Evolutionary conservation across 352 stramenopile species (phyloP), one percentile per base, ranked within the genome.

Genomic region (Halophytophthora polymorphica): DNA sequence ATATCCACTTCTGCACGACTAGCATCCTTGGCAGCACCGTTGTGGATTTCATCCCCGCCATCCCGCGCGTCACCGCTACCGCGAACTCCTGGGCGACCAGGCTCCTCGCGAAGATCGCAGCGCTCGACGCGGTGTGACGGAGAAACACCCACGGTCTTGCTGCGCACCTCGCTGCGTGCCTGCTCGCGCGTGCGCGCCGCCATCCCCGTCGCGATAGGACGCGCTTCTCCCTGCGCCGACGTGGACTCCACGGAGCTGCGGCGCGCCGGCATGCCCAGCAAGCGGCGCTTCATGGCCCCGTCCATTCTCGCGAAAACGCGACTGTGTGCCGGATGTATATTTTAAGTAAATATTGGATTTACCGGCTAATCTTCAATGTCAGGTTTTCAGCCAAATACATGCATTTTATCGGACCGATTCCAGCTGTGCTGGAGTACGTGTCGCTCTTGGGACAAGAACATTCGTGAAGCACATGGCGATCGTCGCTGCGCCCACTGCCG

Each of bases 101-200:
- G 13, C 33, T 38, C 33, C 3, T 38, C 33, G 13, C 33, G 33
- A 38, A 17, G 33, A 38, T 38, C 33, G 33, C 11, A 7, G 11
- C 33, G 33, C 33, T 38, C 3, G 33, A 38, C 33, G 33, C 33
- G 3, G 33, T 17, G 25, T 8, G 25, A 31, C 4, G 25, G 4
- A 8, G 25, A 31, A 4, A 31, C 25, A 31, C 4, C 25, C 25
- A 31, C 25, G 25, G 25, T 31, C 25, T 31, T 8, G 8, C 25
- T 4, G 33, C 33, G 46, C 12, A 63, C 36, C 33, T 53, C 37
- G 10, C 15, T 36, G 14, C 53, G 47, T 11, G 53, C 53, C 29
- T 63, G 47, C 17, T 58, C 41, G 7, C 53, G 42, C 8, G 42
- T 58, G 29, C 35, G 53, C 4, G 51, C 21, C 5, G 46, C 43